Base-by-base conservation (phyloP, 257 asterid species). In the Solanum tacnaense region DNA sequence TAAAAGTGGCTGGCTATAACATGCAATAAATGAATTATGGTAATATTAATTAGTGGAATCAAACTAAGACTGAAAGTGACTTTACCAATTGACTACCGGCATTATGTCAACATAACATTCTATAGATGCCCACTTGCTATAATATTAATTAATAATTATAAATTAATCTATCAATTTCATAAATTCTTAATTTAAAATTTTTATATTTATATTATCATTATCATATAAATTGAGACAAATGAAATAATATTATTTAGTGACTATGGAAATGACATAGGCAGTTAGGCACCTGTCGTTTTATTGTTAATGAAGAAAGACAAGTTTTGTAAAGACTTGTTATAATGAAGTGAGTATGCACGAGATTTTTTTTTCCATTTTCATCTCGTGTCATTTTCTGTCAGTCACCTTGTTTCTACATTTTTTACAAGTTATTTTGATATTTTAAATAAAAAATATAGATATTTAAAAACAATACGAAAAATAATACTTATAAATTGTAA, bases 381-480 rank as follows among this genome's bases (percentile, higher is more conserved):
- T 88, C 90, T 82, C 20, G 73, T 34, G 83, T 79, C 91, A 21
- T 25, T 85, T n/a, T 84, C 86, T 70, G 78, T 79, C 89, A 44
- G 78, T 85, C 34, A 70, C 44, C 27, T 9, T 29, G 44, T 49
- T 79, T 79, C 5, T 44, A 9, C 20, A 49, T 27, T 18, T 44
- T 79, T 27, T 25, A 27, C 9, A 39, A 32, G 34, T 32, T 32
- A 32, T 2, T 32, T 32, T 32, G 34, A 32, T 32, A 32, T 32
- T 32, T 32, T 32, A 32, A 32, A 32, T 32, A 32, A 32, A 32
- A 32, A 32, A 32, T 2, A 2, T 32, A 32, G 34, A 32, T 32
- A 32, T 32, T 32, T 32, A 32, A 34, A 38, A 44, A 13, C 5
- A 13, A 46, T 13, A 46, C 1, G 0, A 46, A 46, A 46, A 46